Percentiles rank a stretch among this genome's conserved stretches.
Evolutionary conservation across 148 eudicot species (phyloP).

Genomic region (Chenopodium quinoa): DNA sequence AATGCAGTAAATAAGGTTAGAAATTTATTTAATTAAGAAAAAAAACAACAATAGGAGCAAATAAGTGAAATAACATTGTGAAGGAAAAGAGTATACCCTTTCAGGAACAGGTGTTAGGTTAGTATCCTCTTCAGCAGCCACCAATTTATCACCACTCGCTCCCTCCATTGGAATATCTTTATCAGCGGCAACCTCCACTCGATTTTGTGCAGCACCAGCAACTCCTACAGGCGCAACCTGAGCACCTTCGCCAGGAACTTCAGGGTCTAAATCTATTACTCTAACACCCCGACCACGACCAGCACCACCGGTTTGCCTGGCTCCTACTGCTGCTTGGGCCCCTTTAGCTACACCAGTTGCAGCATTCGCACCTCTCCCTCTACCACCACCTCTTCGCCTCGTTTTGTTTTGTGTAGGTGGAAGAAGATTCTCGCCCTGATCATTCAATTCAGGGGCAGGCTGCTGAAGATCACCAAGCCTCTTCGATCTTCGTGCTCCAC

Average conservation of each 20-base stretch:
- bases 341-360: conserved; percentile 57
- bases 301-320: conserved; percentile 64
- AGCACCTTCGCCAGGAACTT: conserved; percentile 65
- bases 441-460: conserved; percentile 66
- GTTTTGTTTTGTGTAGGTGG: conserved; percentile 66
- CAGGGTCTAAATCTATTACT: conserved; percentile 82
- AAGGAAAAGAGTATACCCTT: conserved; percentile 45
- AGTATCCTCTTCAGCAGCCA: conserved; percentile 76
- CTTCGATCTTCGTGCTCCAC: conserved; percentile 97
- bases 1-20: not conserved
- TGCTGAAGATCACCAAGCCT: conserved; percentile 89
- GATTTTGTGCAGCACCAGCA: conserved; percentile 54
- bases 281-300: conserved; percentile 88
- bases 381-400: conserved; percentile 77
- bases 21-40: not conserved
- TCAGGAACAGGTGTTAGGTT: conserved; percentile 85
- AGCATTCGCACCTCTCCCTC: conserved; percentile 83
- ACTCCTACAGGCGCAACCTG: conserved; percentile 52
- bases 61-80: not conserved
- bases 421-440: conserved; percentile 52
- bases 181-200: conserved; percentile 60
- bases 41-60: not conserved
- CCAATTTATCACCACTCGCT: conserved; percentile 65
- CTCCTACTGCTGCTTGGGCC: conserved; percentile 52
- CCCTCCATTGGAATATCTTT: conserved; percentile 80